Conservation (phyloP, 164 flowering plant genomes). For the Liriodendron chinense region DNA sequence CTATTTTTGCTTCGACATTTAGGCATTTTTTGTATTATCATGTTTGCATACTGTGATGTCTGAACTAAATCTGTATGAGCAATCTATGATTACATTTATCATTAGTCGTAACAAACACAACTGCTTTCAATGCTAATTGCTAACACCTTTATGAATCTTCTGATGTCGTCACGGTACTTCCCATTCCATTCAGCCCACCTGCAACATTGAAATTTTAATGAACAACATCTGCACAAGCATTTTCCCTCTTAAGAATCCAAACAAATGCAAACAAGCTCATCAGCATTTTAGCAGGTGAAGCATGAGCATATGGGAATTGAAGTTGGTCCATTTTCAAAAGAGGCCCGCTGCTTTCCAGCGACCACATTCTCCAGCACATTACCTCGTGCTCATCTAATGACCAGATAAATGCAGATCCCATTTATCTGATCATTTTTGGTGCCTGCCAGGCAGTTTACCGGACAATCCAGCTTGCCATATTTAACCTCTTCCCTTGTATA, state of each 20-base stretch:
- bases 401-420: not conserved
- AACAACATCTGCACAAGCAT: not conserved
- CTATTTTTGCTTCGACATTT: no score
- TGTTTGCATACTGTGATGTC: no score
- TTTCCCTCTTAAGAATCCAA: not conserved
- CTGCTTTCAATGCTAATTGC: not conserved
- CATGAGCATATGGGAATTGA: not conserved
- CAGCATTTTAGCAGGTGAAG: not conserved
- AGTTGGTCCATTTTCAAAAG: not conserved
- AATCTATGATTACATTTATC: not conserved
- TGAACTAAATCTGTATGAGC: not conserved
- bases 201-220: slow-evolving; percentile 16
- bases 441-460: not conserved
- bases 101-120: not conserved
- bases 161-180: slow-evolving; percentile 87
- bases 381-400: not conserved
- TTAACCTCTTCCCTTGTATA: not conserved
- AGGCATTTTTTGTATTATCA: no score
- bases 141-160: slow-evolving; percentile 83
- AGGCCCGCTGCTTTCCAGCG: not conserved
- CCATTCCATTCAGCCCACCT: slow-evolving; percentile 99
- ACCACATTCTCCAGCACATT: not conserved
- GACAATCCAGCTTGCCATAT: not conserved
- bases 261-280: not conserved
- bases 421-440: no score